These are phyloP conservation scores for Aureobasidium uvarum DNA, from an alignment of 2,329 filamentous ascomycete species.

Conservation along the genomic window DNA sequence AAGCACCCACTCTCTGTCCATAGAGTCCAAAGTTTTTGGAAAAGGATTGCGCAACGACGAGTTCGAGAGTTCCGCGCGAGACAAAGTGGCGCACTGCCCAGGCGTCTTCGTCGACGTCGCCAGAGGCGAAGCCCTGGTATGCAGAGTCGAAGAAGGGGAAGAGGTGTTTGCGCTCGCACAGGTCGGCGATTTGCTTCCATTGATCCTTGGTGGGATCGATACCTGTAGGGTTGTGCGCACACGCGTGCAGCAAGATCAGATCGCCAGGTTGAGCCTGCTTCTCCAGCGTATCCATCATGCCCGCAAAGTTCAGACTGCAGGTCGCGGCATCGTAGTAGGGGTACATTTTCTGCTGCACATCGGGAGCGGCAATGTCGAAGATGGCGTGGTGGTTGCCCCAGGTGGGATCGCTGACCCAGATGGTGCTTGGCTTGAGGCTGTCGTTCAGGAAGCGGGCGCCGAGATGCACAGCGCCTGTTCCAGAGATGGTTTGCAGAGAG, in stretches of 20 bases:
- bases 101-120: constrained; percentile 39
- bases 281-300: constrained; percentile 34
- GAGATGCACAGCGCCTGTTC: constrained; percentile 86
- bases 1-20: constrained; percentile 86
- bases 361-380: constrained; percentile 34
- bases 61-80: constrained; percentile 55
- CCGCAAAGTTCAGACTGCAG: constrained; percentile 37
- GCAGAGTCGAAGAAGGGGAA: constrained; percentile 43
- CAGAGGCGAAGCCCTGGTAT: constrained; percentile 44
- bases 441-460: constrained; percentile 85
- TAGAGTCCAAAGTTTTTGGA: constrained; percentile 68
- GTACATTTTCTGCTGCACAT: constrained; percentile 30
- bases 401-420: constrained; percentile 40
- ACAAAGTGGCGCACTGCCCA: constrained; percentile 40
- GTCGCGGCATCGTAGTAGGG: constrained; percentile 37
- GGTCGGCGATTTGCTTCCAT: constrained; percentile 39
- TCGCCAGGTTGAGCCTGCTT: constrained; percentile 34
- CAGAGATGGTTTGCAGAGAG: constrained; percentile 81
- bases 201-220: constrained; percentile 40
- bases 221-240: constrained; percentile 44
- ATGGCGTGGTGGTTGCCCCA: constrained; percentile 40
- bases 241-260: constrained; percentile 43
- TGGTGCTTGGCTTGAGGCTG: constrained; percentile 60
- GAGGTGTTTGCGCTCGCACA: constrained; percentile 36
- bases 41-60: constrained; percentile 48